Percentiles rank a stretch among this genome's conserved stretches.
Evolutionary conservation across 352 stramenopile species (phyloP).

Genomic region (Globisporangium lucens): DNA sequence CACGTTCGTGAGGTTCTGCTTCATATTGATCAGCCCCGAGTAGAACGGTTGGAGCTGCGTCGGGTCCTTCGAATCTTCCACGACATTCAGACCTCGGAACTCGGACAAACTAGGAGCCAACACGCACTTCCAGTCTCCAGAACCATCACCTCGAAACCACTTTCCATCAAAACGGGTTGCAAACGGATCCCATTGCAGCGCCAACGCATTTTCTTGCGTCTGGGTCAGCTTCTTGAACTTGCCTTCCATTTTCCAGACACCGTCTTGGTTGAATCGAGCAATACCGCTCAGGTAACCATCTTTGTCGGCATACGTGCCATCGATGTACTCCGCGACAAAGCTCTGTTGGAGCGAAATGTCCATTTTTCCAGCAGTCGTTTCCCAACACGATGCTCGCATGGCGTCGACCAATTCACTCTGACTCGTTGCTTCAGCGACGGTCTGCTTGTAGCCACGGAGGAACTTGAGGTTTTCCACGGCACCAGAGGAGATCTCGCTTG

Average conservation of each 20-base stretch:
- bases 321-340: conserved; percentile 63
- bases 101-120: conserved; percentile 41
- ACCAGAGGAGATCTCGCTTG: conserved; percentile 13
- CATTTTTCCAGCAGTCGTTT: conserved; percentile 68
- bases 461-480: conserved; percentile 42
- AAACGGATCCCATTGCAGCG: conserved; percentile 55
- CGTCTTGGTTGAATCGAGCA: conserved; percentile 39
- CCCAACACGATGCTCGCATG: conserved; percentile 51
- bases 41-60: conserved; percentile 67
- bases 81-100: conserved; percentile 60
- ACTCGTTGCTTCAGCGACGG: conserved; percentile 31
- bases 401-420: conserved; percentile 26
- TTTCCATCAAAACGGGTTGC: conserved; percentile 73
- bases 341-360: conserved; percentile 34
- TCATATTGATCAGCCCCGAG: conserved; percentile 86
- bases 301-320: conserved; percentile 69
- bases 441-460: conserved; percentile 52
- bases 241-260: conserved; percentile 64
- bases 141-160: conserved; percentile 82
- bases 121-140: conserved; percentile 78
- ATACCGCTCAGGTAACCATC: conserved; percentile 68
- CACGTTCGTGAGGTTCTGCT: conserved; percentile 87
- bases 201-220: conserved; percentile 68
- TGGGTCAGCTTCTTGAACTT: conserved; percentile 67
- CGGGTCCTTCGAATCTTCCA: conserved; percentile 33